Percentiles rank a stretch among this genome's conserved stretches.
phyloP scores from a whole-genome alignment of 345 rosid species.

The Pseudoturritis turrita region DNA sequence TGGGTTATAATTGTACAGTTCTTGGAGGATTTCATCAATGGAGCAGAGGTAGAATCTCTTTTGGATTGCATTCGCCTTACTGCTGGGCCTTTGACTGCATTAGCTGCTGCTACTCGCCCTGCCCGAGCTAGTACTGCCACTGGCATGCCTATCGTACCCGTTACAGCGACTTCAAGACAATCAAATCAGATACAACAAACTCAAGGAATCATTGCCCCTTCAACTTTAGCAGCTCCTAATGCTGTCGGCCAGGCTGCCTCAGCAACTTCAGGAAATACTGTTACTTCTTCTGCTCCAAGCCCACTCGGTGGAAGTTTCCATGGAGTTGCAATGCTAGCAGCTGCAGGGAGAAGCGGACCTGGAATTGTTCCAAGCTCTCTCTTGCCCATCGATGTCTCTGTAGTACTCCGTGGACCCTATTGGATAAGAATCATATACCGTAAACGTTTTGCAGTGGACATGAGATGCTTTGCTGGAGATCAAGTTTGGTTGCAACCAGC shows the following conservation, averaged over 20 bases:
- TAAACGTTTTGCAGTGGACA: conserved; percentile 92
- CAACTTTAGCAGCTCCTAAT: conserved; percentile 37
- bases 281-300: conserved; percentile 42
- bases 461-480: conserved; percentile 99
- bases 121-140: conserved; percentile 86
- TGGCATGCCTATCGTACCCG: conserved; percentile 50
- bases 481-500: conserved; percentile 99
- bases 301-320: conserved; percentile 64
- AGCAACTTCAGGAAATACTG: conserved; percentile 41
- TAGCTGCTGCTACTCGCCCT: conserved; percentile 97
- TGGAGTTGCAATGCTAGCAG: conserved; percentile 75
- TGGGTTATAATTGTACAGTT: conserved; percentile 43
- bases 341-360: conserved; percentile 87
- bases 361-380: conserved; percentile 98
- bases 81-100: conserved; percentile 93
- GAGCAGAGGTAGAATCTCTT: conserved; percentile 90
- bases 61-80: conserved; percentile 98
- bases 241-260: conserved; percentile 47
- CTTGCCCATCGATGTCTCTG: conserved; percentile 97
- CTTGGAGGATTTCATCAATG: conserved; percentile 92
- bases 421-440: conserved; percentile 97
- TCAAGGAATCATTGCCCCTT: conserved; percentile 52
- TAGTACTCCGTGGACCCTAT: conserved; percentile 96
- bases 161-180: conserved; percentile 56
- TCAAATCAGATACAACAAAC: conserved; percentile 51